phyloP scores from a whole-genome alignment of 768 basidiomycete species.

The Paxillus rubicundulus region DNA sequence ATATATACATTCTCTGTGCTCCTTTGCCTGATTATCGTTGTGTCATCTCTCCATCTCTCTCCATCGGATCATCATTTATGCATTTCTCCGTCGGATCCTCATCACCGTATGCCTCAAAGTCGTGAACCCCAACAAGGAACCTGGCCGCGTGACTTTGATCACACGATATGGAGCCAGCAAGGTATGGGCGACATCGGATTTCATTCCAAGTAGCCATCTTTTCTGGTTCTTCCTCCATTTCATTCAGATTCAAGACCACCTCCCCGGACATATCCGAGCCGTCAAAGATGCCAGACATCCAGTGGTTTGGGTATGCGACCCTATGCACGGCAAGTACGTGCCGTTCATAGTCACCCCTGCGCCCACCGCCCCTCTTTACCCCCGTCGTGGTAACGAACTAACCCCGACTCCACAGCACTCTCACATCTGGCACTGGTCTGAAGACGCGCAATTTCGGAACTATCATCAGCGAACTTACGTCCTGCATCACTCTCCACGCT shows the following conservation, averaged over 20 bases:
- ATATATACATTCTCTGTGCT: background rate
- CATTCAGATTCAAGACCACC: constrained; percentile 65
- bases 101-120: constrained; percentile 42
- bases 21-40: background rate
- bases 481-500: constrained; percentile 79
- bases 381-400: background rate
- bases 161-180: constrained; percentile 91
- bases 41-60: background rate
- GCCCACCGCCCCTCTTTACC: background rate
- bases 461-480: constrained; percentile 83
- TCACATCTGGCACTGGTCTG: constrained; percentile 72
- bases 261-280: constrained; percentile 76
- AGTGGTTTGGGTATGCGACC: constrained; percentile 94
- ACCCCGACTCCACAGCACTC: constrained; percentile 52
- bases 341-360: background rate
- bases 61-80: background rate
- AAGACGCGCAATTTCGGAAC: constrained; percentile 91
- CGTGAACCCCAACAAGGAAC: constrained; percentile 82
- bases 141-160: constrained; percentile 84
- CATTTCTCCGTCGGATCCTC: background rate
- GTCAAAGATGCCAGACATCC: constrained; percentile 82
- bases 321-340: constrained; percentile 97
- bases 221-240: constrained; percentile 6
- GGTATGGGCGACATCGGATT: constrained; percentile 37
- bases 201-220: background rate